Evolutionary conservation across 129 eudicot species (phyloP), one percentile per base, ranked within the genome.

Genomic region (Escallonia rubra): DNA sequence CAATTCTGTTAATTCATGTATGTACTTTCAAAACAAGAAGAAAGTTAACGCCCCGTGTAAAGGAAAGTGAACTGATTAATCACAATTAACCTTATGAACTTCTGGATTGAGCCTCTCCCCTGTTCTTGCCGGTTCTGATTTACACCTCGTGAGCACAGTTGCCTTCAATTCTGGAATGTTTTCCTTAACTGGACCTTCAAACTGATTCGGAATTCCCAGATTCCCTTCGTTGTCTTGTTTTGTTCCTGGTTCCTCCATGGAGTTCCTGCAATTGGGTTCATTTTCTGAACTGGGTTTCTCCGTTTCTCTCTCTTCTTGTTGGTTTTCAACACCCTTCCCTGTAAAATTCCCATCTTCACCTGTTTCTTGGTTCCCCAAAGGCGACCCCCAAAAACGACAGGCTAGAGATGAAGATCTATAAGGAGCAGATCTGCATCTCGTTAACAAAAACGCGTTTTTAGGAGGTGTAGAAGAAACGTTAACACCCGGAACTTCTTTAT

Each of bases 361-460:
- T 57, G 57, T 62, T 52, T 64, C 73, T 8, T 49, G 57, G 49
- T 49, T 49, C 55, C 34, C 34, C 6, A 68, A 48, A 8, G 61
- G 71, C 16, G 88, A 71, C 43, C 80, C 93, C 83, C 88, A 80
- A 42, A 91, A 79, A 13, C 76, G 65, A 57, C 72, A 74, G 4
- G 81, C 91, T 49, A 92, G 48, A 4, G 96, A 93, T 41, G 92
- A 78, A 59, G 95, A 80, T 61, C 92, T 85, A 84, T 86, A 80
- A 14, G 97, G 96, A 54, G 87, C 93, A 57, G 97, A 91, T 74
- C 94, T 81, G 11, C 88, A 91, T 53, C 97, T 63, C 51, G 96
- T 85, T 74, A 91, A 81, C 41, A 87, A 6, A 23, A 91, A 69
- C 48, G 87, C 90, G 60, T 87, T 85, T 52, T 72, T 87, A 7